These are phyloP conservation scores for Lentinus polychrous DNA, from an alignment of 1,284 basidiomycete genomes.

Conservation along the genomic window DNA sequence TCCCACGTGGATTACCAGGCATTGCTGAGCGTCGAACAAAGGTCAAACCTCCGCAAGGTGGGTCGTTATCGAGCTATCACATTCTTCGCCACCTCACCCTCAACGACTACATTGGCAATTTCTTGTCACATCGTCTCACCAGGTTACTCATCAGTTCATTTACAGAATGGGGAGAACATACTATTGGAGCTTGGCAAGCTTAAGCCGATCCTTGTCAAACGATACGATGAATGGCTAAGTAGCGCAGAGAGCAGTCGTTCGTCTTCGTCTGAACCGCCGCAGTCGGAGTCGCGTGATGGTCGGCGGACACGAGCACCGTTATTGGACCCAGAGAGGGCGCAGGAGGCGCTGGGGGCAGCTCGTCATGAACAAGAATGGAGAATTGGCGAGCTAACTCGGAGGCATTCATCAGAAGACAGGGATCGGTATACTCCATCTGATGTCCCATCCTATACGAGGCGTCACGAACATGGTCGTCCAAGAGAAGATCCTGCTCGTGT, in stretches of 20 bases:
- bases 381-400: conserved; percentile 17
- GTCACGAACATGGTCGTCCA: conserved; percentile 13
- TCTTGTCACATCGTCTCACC: neutral
- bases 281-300: conserved; percentile 22
- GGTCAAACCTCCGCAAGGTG: conserved; percentile 49
- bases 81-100: neutral
- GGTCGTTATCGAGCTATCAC: conserved; percentile 21
- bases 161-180: conserved; percentile 66
- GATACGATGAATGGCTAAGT: conserved; percentile 29
- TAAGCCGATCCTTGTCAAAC: conserved; percentile 29
- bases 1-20: conserved; percentile 45
- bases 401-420: conserved; percentile 18
- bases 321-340: conserved; percentile 27
- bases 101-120: conserved; percentile 4
- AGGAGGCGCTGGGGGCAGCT: conserved; percentile 32
- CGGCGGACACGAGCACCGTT: conserved; percentile 4
- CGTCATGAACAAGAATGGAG: conserved; percentile 29
- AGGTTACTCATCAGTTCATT: conserved; percentile 5
- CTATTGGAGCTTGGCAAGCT: conserved; percentile 32
- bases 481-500: conserved; percentile 19
- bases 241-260: conserved; percentile 13
- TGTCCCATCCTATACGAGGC: conserved; percentile 14
- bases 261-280: conserved; percentile 17
- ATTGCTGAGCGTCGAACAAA: conserved; percentile 38
- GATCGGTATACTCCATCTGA: conserved; percentile 18